Evolutionary conservation across 2,329 filamentous ascomycete genomes (phyloP).

Genomic region (Iodosphaeria phyllophila): DNA sequence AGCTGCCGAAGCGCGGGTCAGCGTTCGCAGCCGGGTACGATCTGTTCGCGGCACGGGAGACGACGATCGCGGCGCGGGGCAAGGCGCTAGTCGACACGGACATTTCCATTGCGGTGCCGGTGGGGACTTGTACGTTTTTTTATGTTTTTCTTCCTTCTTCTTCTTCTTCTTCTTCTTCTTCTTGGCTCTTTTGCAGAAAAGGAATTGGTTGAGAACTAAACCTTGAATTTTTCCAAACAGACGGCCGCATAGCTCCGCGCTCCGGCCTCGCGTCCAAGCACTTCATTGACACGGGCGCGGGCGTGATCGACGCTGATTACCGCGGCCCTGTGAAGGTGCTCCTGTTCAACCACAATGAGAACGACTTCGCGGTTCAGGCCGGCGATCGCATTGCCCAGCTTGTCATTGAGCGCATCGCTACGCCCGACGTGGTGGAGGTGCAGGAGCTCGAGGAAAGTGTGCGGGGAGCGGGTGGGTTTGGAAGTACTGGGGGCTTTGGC

Average conservation of each 20-base stretch:
- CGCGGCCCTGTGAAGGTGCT: constrained; percentile 85
- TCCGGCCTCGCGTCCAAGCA: constrained; percentile 86
- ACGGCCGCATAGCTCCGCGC: constrained; percentile 77
- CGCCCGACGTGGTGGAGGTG: constrained; percentile 81
- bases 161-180: constrained; percentile 1
- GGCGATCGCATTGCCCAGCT: constrained; percentile 90
- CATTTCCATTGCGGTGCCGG: constrained; percentile 77
- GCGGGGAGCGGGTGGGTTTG: constrained; percentile 77
- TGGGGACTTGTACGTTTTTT: constrained; percentile 57
- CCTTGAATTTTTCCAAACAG: constrained; percentile 20
- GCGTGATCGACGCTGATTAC: constrained; percentile 96
- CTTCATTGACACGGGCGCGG: constrained; percentile 89
- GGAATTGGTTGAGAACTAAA: not conserved
- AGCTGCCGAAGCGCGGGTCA: constrained; percentile 72
- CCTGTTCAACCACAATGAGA: constrained; percentile 78
- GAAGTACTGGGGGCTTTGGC: constrained; percentile 74
- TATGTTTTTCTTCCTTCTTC: constrained; percentile 2
- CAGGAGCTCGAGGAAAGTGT: constrained; percentile 78
- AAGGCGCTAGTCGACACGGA: constrained; percentile 82
- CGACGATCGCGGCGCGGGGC: constrained; percentile 60
- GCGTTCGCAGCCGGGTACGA: constrained; percentile 88
- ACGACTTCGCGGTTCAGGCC: constrained; percentile 62
- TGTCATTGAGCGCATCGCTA: constrained; percentile 85
- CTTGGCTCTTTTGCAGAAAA: not conserved
- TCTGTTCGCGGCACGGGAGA: constrained; percentile 61